Evolutionary conservation across 257 asterid genomes (phyloP).

Genomic region (Asclepias syriaca): DNA sequence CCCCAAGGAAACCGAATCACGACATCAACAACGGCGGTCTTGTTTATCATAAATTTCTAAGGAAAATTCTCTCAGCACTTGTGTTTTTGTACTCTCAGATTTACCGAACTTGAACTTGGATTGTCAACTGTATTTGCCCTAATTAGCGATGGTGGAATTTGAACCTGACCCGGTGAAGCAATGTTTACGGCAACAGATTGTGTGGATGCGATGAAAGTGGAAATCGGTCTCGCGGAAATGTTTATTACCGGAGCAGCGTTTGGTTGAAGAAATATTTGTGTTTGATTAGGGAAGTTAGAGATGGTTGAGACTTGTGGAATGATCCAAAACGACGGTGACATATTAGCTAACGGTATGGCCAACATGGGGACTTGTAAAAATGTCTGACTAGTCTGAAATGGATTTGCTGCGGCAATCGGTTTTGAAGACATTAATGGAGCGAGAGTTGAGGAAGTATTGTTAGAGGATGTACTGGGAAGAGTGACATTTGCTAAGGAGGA

Average conservation of each 20-base stretch:
- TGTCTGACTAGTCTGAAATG: slow-evolving; percentile 23
- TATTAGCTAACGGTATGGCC: slow-evolving; percentile 33
- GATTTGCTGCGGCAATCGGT: slow-evolving; percentile 13
- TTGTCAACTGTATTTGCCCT: not conserved
- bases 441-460: slow-evolving; percentile 25
- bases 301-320: slow-evolving; percentile 17
- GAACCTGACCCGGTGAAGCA: not conserved
- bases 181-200: slow-evolving; percentile 27
- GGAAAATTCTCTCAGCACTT: slow-evolving; percentile 34
- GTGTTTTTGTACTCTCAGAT: slow-evolving; percentile 23
- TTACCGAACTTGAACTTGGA: slow-evolving; percentile 6
- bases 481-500: slow-evolving; percentile 6
- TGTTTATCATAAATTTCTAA: slow-evolving; percentile 46
- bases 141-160: slow-evolving; percentile 2
- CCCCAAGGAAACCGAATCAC: slow-evolving; percentile 1
- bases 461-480: not conserved
- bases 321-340: slow-evolving; percentile 38
- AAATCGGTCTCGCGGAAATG: slow-evolving; percentile 34
- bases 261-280: slow-evolving; percentile 47
- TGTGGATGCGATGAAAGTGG: slow-evolving; percentile 24
- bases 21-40: slow-evolving; percentile 16
- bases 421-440: slow-evolving; percentile 47
- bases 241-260: slow-evolving; percentile 33
- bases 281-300: slow-evolving; percentile 29
- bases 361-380: slow-evolving; percentile 29